A percentile compares a stretch with the other conserved stretches of the same genome.
Conservation (phyloP, 2,329 filamentous ascomycete genomes). For the Phyllosticta citriasiana region DNA sequence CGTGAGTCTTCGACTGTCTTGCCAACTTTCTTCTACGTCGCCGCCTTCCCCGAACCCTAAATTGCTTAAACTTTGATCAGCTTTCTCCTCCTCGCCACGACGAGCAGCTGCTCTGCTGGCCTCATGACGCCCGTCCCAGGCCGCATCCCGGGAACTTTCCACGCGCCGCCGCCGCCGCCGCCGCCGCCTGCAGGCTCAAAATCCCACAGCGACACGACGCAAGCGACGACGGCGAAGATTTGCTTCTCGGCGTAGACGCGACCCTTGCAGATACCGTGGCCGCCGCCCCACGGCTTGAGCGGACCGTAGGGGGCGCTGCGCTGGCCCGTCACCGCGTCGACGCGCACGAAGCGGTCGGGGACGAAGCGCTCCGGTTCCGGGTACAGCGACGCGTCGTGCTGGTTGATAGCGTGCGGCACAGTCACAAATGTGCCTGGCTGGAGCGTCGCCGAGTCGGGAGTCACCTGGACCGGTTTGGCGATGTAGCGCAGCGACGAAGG, state of each 20-base stretch:
- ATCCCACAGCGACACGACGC: slow-evolving; percentile 47
- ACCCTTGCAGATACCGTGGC: slow-evolving; percentile 41
- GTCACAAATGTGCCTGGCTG: slow-evolving; percentile 2
- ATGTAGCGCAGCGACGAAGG: slow-evolving; percentile 9
- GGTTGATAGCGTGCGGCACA: slow-evolving; percentile 2
- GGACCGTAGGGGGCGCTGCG: slow-evolving; percentile 10
- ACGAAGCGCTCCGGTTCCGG: slow-evolving; percentile 6
- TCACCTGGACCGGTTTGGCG: slow-evolving; percentile 25
- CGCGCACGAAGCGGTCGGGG: slow-evolving; percentile 11
- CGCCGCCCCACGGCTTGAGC: slow-evolving; percentile 22
- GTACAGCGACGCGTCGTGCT: slow-evolving; percentile 8
- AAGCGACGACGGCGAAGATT: slow-evolving; percentile 41
- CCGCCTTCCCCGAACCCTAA: background rate
- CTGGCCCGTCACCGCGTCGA: slow-evolving; percentile 5
- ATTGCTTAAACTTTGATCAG: background rate
- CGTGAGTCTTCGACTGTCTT: background rate
- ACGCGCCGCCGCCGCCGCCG: slow-evolving; percentile 12
- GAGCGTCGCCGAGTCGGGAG: slow-evolving; percentile 16
- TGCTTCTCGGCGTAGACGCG: slow-evolving; percentile 40
- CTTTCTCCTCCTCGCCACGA: slow-evolving; percentile 2
- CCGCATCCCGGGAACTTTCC: slow-evolving; percentile 10
- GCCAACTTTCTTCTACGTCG: background rate
- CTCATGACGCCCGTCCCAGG: slow-evolving; percentile 11
- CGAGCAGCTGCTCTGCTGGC: background rate
- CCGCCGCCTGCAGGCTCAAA: slow-evolving; percentile 34